These are phyloP conservation scores for Xylaria sp. DNA, from an alignment of 2,329 filamentous ascomycete genomes.

Conservation along the genomic window DNA sequence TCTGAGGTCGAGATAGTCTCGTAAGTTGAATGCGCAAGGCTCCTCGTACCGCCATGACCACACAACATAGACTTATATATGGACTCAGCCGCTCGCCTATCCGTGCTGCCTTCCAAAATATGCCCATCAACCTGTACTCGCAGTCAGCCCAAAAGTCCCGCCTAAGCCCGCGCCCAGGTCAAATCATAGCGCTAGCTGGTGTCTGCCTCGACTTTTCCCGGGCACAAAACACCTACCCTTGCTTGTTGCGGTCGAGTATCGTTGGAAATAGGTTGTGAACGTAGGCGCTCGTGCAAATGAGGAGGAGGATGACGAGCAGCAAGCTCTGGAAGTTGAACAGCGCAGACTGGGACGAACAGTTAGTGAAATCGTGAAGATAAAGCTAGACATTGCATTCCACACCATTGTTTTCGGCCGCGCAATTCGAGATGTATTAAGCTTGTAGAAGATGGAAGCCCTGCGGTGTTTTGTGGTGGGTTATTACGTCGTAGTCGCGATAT, in stretches of 20 bases:
- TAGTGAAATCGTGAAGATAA: constrained; percentile 10
- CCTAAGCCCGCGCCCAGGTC: constrained; percentile 5
- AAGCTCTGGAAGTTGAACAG: constrained; percentile 99
- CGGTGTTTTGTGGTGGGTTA: constrained; percentile 8
- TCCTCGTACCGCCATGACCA: constrained; percentile 85
- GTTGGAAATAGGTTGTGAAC: constrained; percentile 89
- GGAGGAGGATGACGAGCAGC: constrained; percentile 90
- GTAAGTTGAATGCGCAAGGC: constrained; percentile 6
- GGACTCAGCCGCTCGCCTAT: constrained; percentile 94
- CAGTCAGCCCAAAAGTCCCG: constrained; percentile 22
- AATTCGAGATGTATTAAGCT: background rate
- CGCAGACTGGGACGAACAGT: constrained; percentile 73
- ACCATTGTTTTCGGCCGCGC: constrained; percentile 25
- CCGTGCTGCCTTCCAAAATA: constrained; percentile 96
- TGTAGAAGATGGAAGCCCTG: constrained; percentile 2
- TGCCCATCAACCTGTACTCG: constrained; percentile 73
- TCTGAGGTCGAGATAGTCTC: constrained; percentile 18
- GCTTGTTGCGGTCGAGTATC: constrained; percentile 92
- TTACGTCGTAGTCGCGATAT: constrained; percentile 26
- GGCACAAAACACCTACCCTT: constrained; percentile 70
- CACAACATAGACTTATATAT: constrained; percentile 93
- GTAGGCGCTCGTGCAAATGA: constrained; percentile 96
- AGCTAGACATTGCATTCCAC: background rate
- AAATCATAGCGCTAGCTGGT: background rate
- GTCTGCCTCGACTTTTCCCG: background rate